Evolutionary conservation across 2,329 filamentous ascomycete species (phyloP).

Genomic region (Cytospora piceae): DNA sequence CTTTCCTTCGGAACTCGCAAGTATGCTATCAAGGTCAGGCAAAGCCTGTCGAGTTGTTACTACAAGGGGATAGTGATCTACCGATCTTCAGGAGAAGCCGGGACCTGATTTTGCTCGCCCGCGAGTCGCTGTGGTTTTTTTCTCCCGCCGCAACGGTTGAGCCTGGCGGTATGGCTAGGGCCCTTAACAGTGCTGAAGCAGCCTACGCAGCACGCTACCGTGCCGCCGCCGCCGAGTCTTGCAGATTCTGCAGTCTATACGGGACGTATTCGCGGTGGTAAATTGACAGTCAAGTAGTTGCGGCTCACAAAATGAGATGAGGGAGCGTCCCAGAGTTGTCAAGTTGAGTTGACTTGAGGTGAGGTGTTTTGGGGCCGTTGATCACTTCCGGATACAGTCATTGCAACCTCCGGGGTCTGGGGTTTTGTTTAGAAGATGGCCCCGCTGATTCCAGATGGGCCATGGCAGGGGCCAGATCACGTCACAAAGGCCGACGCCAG

Average conservation of each 20-base stretch:
- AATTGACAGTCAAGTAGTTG: neutral
- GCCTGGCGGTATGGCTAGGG: neutral
- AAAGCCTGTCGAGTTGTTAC: slow-evolving; percentile 10
- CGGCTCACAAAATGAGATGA: neutral
- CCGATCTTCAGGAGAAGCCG: slow-evolving; percentile 25
- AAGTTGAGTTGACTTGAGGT: slow-evolving; percentile 8
- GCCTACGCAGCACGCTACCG: slow-evolving; percentile 12
- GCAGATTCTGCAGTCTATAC: slow-evolving; percentile 8
- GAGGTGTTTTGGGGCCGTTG: slow-evolving; percentile 19
- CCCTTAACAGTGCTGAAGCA: slow-evolving; percentile 3
- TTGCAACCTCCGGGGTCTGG: slow-evolving; percentile 2
- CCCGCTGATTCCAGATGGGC: slow-evolving; percentile 12
- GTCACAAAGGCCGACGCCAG: slow-evolving; percentile 19
- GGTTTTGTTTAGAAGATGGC: neutral
- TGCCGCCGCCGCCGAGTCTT: neutral
- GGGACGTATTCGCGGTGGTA: no score
- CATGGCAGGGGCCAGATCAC: slow-evolving; percentile 20
- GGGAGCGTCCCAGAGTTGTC: no score
- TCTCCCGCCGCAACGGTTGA: neutral
- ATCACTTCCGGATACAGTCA: neutral
- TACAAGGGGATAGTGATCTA: slow-evolving; percentile 23
- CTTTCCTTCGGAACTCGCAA: neutral
- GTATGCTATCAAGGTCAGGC: neutral
- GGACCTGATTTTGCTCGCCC: neutral
- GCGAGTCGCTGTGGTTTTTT: slow-evolving; percentile 9